Base-by-base conservation (phyloP, 768 basidiomycete species). In the Mycena alexandri region DNA sequence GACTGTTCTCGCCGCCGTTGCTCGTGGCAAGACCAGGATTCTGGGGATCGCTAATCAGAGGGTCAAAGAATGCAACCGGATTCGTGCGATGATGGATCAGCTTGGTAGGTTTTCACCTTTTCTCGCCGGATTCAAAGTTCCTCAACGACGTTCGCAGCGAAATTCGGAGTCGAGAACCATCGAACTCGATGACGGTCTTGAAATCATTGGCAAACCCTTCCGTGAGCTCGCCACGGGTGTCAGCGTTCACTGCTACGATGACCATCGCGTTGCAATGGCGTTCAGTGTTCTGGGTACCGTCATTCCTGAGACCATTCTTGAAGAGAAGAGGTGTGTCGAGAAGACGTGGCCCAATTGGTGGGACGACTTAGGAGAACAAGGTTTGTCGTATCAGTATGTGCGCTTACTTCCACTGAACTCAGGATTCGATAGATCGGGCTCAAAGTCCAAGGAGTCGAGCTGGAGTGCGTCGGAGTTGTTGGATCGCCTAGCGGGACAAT, bases 331-430 rank as follows among this genome's bases (percentile, higher is more conserved):
- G 60, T 98, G 98, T 75, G 98, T 99, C 36, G 97, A 97, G 80
- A 99, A 99, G 87, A 99, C 97, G 0, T 99, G 97, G 97, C 98
- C 98, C 0, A 96, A 96, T 76, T 99, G 96, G 95, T 99, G 97
- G 96, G 98, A 99, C 75, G 98, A 99, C 78, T 84, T 99, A n/a
- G 25, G 89, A 94, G 76, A 96, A 94, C 82, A 98, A 98, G 89
- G 94, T 93, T 56, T 3, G 82, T 17, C 42, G 38, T 38, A 5
- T n/a, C 12, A 51, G 46, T 61, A 54, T 14, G 16, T 33, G 16
- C 11, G 8, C 29, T 13, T 12, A 33, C 11, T 11, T 43, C 34
- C 50, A 25, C 16, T 46, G 36, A 25, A 61, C 58, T 64, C 22
- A 66, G 41, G n/a, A 29, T 44, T 42, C 44, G 25, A 64, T 72